These are phyloP conservation scores for Pleodorina starrii DNA, from an alignment of 139 green algal genomes.

Conservation along the genomic window DNA sequence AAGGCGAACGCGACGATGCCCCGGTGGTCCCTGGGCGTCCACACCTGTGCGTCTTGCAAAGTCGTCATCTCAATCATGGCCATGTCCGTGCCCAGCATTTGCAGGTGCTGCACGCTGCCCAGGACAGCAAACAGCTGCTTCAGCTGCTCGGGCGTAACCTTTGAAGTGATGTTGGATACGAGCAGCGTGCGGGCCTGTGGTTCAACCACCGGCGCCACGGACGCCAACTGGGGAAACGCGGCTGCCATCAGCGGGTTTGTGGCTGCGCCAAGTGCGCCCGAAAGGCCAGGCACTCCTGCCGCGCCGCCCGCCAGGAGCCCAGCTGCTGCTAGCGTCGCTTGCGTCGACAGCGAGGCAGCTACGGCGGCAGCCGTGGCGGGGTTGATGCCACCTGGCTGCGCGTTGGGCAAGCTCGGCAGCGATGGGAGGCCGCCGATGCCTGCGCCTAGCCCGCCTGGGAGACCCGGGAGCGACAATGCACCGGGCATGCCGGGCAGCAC, in stretches of 20 bases:
- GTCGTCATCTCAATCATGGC: slow-evolving; percentile 39
- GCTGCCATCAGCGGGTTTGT: slow-evolving; percentile 36
- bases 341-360: slow-evolving; percentile 34
- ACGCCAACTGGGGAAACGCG: slow-evolving; percentile 9
- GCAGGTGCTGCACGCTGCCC: slow-evolving; percentile 34
- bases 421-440: not conserved
- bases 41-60: slow-evolving; percentile 35
- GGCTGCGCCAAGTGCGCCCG: not conserved
- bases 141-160: slow-evolving; percentile 47
- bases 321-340: slow-evolving; percentile 28
- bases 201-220: slow-evolving; percentile 18
- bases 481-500: not conserved
- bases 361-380: slow-evolving; percentile 43
- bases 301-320: not conserved
- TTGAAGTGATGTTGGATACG: slow-evolving; percentile 50
- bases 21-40: too few species aligned
- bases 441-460: not conserved
- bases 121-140: slow-evolving; percentile 54
- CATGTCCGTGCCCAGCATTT: slow-evolving; percentile 47
- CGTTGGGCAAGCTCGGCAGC: slow-evolving; percentile 13
- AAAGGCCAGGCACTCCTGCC: not conserved
- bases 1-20: too few species aligned
- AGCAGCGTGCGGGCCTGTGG: slow-evolving; percentile 45
- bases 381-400: slow-evolving; percentile 40
- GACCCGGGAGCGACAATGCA: not conserved